Base-by-base conservation (phyloP, 768 basidiomycete species). In the Pulveroboletus sp. region DNA sequence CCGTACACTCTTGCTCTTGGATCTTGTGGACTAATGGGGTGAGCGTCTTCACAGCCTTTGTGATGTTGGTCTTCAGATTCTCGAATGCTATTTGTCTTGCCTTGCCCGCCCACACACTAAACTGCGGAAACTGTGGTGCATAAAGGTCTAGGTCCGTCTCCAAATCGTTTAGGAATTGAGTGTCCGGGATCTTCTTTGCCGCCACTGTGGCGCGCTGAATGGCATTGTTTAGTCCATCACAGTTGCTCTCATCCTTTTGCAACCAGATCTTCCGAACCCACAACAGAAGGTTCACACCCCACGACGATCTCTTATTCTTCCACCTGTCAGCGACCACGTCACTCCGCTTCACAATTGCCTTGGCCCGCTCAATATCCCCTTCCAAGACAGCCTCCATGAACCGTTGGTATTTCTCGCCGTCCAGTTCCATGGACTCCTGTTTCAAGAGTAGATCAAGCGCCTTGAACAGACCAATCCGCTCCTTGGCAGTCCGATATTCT, bases 401-500 rank as follows among this genome's bases (percentile, higher is more conserved):
- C 2, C 3, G 12, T n/a, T 12, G 0, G 19, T 12, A 3, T 11
- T 36, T 43, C 9, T 14, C 4, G 11, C 45, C 22, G 17, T 51
- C 44, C 4, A 55, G 8, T 8, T 43, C 38, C 2, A 26, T 0
- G 4, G 2, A 6, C 4, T 31, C 23, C 37, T 20, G 14, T 14
- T 39, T 22, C 5, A 53, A n/a, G 7, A 50, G 39, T 0, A 32
- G 10, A 5, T 0, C 0, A 2, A 67, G 17, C 16, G 40, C 49
- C 23, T 51, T 53, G 24, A 55, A 48, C 3, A 55, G 4, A 19
- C 34, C 23, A 14, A 67, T 40, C 9, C 49, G 61, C 0, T 57
- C 32, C 44, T 67, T 67, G n/a, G 36, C 22, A 5, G 0, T 2
- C 30, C 13, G 47, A 45, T 57, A 63, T 0, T 60, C 61, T 2